Conservation (phyloP, 352 stramenopile species). For the Pythium pyrilobum region DNA sequence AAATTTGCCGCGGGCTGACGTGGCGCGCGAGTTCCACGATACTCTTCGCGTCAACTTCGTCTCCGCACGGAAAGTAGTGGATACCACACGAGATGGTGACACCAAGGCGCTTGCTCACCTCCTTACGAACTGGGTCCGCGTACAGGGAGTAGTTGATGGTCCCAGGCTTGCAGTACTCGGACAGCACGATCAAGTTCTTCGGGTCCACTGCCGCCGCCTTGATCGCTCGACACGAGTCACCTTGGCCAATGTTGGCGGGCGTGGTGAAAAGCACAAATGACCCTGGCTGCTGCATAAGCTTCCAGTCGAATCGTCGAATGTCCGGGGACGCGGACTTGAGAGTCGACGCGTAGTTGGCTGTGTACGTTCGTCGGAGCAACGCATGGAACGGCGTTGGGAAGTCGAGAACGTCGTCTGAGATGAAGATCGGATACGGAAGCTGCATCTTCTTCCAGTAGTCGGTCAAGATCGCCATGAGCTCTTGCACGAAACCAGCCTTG, state of each 20-base stretch:
- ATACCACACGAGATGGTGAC: slow-evolving; percentile 67
- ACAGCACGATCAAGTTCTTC: slow-evolving; percentile 83
- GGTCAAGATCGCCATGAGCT: slow-evolving; percentile 64
- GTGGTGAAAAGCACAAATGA: slow-evolving; percentile 79
- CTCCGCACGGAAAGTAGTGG: slow-evolving; percentile 78
- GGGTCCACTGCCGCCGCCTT: slow-evolving; percentile 56
- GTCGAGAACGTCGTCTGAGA: slow-evolving; percentile 58
- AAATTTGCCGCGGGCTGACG: slow-evolving; percentile 49
- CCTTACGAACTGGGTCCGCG: slow-evolving; percentile 63
- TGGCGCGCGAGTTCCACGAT: slow-evolving; percentile 70
- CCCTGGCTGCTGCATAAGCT: slow-evolving; percentile 47
- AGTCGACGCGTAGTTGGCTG: slow-evolving; percentile 21
- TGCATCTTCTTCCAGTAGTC: slow-evolving; percentile 69
- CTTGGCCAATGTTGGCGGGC: slow-evolving; percentile 66
- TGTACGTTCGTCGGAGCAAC: slow-evolving; percentile 62
- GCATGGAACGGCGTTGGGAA: slow-evolving; percentile 51
- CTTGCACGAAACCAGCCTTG: slow-evolving; percentile 74
- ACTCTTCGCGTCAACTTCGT: slow-evolving; percentile 82
- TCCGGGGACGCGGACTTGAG: not conserved
- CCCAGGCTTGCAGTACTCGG: slow-evolving; percentile 72
- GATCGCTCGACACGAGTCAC: slow-evolving; percentile 62
- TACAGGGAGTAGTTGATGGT: slow-evolving; percentile 83
- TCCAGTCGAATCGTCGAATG: slow-evolving; percentile 57
- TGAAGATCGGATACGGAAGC: slow-evolving; percentile 50
- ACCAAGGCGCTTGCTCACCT: slow-evolving; percentile 66